Base-by-base conservation (phyloP, 345 rosid species). In the Hevea brasiliensis region DNA sequence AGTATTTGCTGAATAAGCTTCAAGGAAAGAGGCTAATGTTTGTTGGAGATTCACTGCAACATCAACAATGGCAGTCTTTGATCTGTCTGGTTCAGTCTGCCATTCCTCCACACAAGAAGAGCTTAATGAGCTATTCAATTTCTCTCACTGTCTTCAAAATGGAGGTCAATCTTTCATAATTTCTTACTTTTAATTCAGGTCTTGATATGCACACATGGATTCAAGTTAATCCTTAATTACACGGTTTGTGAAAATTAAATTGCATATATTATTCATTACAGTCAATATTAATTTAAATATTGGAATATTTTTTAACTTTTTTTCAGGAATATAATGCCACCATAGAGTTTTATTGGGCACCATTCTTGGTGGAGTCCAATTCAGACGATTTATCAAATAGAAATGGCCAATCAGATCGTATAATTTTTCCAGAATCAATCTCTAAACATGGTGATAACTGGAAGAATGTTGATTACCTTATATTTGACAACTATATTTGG, bases 1-100 rank as follows among this genome's bases (percentile, higher is more conserved):
- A 72, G 72, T 37, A 81, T 55, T 72, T 91, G 57, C 82, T 89
- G 44, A 60, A 54, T 13, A 72, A 72, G 27, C 72, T 77, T 7
- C 23, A 21, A 59, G 77, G 81, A 24, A 77, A 77, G 69, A 77
- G 76, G 56, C 50, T 77, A 0, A 72, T 77, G 81, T 77, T 77
- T 61, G 81, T 72, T 15, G 81, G 81, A 55, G 77, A 77, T 65
- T 77, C 77, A 54, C 8, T 77, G 29, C 51, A 72, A 35, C 67
- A 53, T 44, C 55, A 77, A 7, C 81, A 77, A 56, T 77, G 76
- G 76, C 65, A 72, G 18, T 77, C 81, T 27, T 4, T 72, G 76
- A n/a, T 77, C 7, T 77, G 81, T 47, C 24, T 77, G 58, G 63
- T 77, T 68, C 76, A 61, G 13, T 77, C 76, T 61, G 70, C 44